These are phyloP conservation scores for Mycena crocata DNA, from an alignment of 768 basidiomycete species.

Conservation along the genomic window DNA sequence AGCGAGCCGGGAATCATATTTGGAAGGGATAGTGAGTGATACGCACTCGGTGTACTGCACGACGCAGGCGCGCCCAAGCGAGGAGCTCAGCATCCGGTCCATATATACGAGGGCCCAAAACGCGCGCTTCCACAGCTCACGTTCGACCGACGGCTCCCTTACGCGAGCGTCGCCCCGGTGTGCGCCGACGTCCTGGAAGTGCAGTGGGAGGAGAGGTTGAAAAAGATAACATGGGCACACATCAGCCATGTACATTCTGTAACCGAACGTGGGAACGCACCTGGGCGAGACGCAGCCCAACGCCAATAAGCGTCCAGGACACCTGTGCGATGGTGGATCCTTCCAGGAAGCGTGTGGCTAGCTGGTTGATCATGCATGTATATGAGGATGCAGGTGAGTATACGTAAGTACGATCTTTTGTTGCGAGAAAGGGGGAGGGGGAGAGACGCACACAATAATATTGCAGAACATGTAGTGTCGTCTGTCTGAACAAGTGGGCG, in stretches of 20 bases:
- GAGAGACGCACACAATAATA: slow-evolving; percentile 64
- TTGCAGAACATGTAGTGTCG: slow-evolving; percentile 81
- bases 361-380: slow-evolving; percentile 35
- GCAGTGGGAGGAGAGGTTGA: too few relatives aligned
- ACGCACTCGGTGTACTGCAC: slow-evolving; percentile 81
- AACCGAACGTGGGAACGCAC: too few relatives aligned
- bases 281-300: slow-evolving; percentile 33
- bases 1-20: slow-evolving; percentile 4
- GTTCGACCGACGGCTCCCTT: slow-evolving; percentile 58
- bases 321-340: slow-evolving; percentile 70
- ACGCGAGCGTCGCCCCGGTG: slow-evolving; percentile 57
- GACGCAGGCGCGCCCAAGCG: slow-evolving; percentile 74
- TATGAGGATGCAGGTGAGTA: too few relatives aligned
- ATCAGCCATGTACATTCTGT: too few relatives aligned
- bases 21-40: not conserved
- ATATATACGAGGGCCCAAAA: slow-evolving; percentile 60
- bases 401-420: too few relatives aligned
- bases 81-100: slow-evolving; percentile 61
- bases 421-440: not conserved
- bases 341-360: slow-evolving; percentile 63
- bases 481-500: slow-evolving; percentile 69
- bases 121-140: slow-evolving; percentile 79
- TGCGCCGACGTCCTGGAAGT: slow-evolving; percentile 80
- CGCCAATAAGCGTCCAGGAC: slow-evolving; percentile 75
- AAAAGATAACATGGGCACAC: too few relatives aligned